phyloP scores from a whole-genome alignment of 2,329 filamentous ascomycete genomes.

The Aureobasidium vineae region DNA sequence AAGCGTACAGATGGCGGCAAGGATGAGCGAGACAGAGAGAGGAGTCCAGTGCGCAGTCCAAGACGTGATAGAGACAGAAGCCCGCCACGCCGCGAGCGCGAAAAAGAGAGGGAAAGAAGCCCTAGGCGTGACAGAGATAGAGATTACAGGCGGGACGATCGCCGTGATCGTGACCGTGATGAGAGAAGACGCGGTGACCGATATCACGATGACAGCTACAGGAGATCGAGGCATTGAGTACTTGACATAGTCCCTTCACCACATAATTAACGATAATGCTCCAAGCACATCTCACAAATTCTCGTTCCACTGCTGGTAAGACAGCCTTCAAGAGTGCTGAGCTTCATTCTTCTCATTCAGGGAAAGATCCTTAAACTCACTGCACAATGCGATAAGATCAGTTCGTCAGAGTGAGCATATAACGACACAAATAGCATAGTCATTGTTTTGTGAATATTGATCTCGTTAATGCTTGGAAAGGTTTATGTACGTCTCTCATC shows the following conservation, averaged over 20 bases:
- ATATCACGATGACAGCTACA: constrained; percentile 22
- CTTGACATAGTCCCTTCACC: not conserved
- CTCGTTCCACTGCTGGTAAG: too few relatives aligned
- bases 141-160: constrained; percentile 20
- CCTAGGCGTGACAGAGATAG: constrained; percentile 26
- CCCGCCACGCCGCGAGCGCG: constrained; percentile 11
- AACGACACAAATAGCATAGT: too few relatives aligned
- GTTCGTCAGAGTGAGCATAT: too few relatives aligned
- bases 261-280: not conserved
- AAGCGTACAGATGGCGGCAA: constrained; percentile 29
- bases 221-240: constrained; percentile 24
- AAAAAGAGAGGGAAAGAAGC: constrained; percentile 9
- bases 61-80: constrained; percentile 28
- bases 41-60: constrained; percentile 34
- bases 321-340: too few relatives aligned
- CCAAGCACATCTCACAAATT: not conserved
- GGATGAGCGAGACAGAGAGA: constrained; percentile 27
- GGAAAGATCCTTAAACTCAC: too few relatives aligned
- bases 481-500: not conserved
- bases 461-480: too few relatives aligned
- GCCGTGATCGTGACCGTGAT: constrained; percentile 2
- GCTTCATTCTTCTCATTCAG: too few relatives aligned
- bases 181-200: constrained; percentile 10
- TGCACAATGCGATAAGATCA: too few relatives aligned
- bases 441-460: too few relatives aligned